Conservation (phyloP, 352 stramenopile species). For the Globisporangium rhizosaccharum region DNA sequence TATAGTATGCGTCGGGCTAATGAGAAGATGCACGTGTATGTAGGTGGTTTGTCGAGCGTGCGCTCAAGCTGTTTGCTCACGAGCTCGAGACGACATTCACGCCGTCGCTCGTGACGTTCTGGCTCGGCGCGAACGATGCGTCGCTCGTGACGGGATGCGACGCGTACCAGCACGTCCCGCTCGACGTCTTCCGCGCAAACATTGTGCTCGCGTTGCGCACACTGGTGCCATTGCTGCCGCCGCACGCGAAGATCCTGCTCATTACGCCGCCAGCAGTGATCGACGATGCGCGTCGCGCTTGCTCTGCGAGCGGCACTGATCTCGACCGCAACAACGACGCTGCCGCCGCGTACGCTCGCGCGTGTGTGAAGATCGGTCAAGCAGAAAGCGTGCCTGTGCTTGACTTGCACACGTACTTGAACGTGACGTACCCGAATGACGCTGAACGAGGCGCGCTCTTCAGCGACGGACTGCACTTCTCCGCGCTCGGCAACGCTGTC, state of each 20-base stretch:
- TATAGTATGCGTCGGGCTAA: not conserved
- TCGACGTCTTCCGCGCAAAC: conserved; percentile 42
- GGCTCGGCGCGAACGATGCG: conserved; percentile 69
- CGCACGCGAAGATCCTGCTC: conserved; percentile 32
- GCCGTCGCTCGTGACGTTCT: conserved; percentile 54
- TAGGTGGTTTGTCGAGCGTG: conserved; percentile 44
- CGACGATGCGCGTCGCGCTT: conserved; percentile 22
- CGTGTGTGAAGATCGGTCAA: conserved; percentile 31
- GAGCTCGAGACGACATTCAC: conserved; percentile 29
- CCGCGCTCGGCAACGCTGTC: conserved; percentile 36
- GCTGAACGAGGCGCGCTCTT: conserved; percentile 28
- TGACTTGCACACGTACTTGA: conserved; percentile 48
- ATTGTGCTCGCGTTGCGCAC: conserved; percentile 23
- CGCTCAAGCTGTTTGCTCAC: conserved; percentile 25
- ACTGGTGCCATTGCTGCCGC: conserved; percentile 14
- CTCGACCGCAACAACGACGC: conserved; percentile 41
- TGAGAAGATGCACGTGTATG: not conserved
- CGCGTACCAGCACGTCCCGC: conserved; percentile 36
- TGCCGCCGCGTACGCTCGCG: conserved; percentile 34
- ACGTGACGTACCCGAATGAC: conserved; percentile 17
- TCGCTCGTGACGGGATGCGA: conserved; percentile 24
- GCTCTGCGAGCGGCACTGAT: conserved; percentile 2
- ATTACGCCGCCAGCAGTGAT: conserved; percentile 57
- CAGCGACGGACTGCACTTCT: conserved; percentile 55
- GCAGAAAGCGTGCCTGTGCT: conserved; percentile 25